These are phyloP conservation scores for Bocquillonia castaneifolia DNA, from an alignment of 441 rosid genomes.

Conservation along the genomic window DNA sequence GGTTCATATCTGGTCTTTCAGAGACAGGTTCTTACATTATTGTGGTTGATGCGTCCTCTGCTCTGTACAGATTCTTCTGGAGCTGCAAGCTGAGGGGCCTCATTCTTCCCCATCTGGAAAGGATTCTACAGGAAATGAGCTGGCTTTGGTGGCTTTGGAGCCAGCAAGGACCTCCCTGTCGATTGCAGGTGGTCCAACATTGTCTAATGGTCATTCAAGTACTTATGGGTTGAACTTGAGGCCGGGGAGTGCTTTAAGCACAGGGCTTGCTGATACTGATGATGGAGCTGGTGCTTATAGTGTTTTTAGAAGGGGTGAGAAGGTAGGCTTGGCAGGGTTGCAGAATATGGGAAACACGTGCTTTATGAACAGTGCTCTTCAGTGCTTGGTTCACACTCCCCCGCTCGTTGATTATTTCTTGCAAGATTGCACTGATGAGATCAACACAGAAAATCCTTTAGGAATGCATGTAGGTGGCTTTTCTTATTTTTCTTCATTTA, in stretches of 20 bases:
- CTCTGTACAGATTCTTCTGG: conserved; percentile 46
- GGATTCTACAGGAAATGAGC: conserved; percentile 40
- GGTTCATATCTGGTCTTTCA: not conserved
- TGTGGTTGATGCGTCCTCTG: conserved; percentile 15
- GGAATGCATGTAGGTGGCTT: conserved; percentile 58
- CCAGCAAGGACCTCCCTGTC: conserved; percentile 51
- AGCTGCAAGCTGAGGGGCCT: conserved; percentile 48
- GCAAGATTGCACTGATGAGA: conserved; percentile 56
- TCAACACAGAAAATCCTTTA: conserved; percentile 58
- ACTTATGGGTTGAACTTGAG: conserved; percentile 30
- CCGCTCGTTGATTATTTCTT: conserved; percentile 62
- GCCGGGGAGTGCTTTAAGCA: conserved; percentile 36
- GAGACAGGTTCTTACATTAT: conserved; percentile 2
- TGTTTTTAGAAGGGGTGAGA: conserved; percentile 45
- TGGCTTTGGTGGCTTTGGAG: conserved; percentile 68
- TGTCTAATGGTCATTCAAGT: conserved; percentile 38
- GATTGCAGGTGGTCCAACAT: conserved; percentile 43
- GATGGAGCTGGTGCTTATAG: conserved; percentile 25
- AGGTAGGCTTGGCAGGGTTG: conserved; percentile 63
- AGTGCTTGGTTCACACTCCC: conserved; percentile 68
- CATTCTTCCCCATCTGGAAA: conserved; percentile 42
- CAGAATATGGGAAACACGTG: conserved; percentile 81
- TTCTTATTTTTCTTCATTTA: not conserved
- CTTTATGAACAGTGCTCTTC: conserved; percentile 76
- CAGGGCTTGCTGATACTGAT: conserved; percentile 31